Conservation (phyloP, 108 stramenopile genomes). For the Schizochytrium sp. region DNA sequence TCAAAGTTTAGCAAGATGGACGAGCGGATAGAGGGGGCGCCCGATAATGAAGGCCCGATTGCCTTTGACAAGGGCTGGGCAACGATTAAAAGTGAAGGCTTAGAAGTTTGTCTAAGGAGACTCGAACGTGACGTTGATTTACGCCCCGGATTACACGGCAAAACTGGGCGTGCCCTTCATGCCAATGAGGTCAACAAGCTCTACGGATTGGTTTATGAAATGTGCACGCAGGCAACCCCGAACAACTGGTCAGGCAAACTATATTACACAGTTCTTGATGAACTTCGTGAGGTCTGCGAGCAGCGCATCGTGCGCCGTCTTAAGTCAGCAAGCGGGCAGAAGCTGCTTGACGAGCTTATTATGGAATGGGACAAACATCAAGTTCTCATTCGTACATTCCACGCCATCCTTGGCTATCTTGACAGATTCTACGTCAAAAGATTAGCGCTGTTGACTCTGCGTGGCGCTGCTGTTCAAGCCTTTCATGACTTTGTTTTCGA, state of each 20-base stretch:
- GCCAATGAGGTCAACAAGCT: constrained; percentile 36
- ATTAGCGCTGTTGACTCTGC: constrained; percentile 75
- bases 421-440: constrained; percentile 95
- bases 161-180: neutral
- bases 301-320: neutral
- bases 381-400: constrained; percentile 97
- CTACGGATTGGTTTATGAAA: constrained; percentile 95
- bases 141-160: neutral
- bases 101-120: neutral
- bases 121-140: neutral
- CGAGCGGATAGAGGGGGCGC: neutral
- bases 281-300: constrained; percentile 47
- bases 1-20: too few relatives aligned
- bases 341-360: constrained; percentile 1
- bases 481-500: constrained; percentile 90
- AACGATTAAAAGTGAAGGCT: constrained; percentile 26
- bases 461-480: constrained; percentile 86
- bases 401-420: constrained; percentile 79
- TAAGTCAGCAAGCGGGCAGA: neutral
- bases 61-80: constrained; percentile 23
- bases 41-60: neutral
- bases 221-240: constrained; percentile 99
- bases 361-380: constrained; percentile 99
- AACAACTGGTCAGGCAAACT: constrained; percentile 99
- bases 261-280: constrained; percentile 76